Conservation (phyloP, 2,329 filamentous ascomycete genomes). For the Trichoderma atroviride region DNA sequence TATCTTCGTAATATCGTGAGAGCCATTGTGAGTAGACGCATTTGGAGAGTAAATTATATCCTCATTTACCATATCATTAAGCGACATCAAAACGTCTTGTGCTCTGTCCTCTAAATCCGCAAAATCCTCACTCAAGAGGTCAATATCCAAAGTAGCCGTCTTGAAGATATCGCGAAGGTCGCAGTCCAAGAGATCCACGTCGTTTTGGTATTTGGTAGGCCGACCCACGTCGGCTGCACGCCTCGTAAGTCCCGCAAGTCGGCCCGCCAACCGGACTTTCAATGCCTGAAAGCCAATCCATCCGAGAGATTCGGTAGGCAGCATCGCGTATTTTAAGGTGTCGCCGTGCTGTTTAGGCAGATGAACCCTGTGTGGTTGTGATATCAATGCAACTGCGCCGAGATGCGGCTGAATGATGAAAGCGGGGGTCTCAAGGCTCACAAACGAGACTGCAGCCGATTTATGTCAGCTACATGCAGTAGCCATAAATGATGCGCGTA, state of each 20-base stretch:
- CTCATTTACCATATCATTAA: slow-evolving; percentile 1
- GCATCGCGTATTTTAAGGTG: neutral
- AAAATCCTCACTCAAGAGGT: neutral
- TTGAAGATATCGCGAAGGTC: slow-evolving; percentile 11
- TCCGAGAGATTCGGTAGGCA: slow-evolving; percentile 11
- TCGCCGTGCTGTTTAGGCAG: neutral
- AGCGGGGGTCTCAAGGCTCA: neutral
- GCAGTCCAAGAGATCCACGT: slow-evolving; percentile 15
- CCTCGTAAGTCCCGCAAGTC: neutral
- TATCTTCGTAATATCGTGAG: slow-evolving; percentile 4
- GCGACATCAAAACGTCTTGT: neutral
- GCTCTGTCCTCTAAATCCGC: neutral
- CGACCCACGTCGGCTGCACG: neutral
- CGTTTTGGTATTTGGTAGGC: slow-evolving; percentile 7
- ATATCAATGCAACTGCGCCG: neutral
- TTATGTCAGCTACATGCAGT: neutral
- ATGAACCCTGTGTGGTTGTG: neutral
- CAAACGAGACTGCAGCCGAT: neutral
- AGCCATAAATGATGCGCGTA: neutral
- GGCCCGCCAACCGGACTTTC: slow-evolving; percentile 13
- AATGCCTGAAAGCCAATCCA: slow-evolving; percentile 22
- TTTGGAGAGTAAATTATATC: neutral
- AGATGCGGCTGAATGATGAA: slow-evolving; percentile 14
- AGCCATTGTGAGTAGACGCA: neutral
- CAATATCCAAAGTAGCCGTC: neutral